Percentiles rank a stretch among this genome's conserved stretches.
Conservation (phyloP, 192 early-diverging fungal species). For the Rhizoclosmatium sp. region DNA sequence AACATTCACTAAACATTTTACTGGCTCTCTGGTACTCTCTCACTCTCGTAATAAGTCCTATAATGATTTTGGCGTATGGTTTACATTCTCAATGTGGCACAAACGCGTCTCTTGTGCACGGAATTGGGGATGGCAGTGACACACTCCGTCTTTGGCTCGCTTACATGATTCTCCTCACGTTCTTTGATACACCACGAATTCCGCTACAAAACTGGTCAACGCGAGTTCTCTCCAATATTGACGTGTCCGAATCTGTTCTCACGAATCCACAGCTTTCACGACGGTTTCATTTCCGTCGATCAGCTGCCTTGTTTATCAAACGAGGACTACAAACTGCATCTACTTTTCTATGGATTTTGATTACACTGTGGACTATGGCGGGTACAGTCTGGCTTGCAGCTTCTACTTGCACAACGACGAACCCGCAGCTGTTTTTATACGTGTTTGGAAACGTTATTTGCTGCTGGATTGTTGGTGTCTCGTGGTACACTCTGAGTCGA, state of each 20-base stretch:
- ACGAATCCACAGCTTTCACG: too few relatives aligned
- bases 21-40: conserved; percentile 12
- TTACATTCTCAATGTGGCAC: not conserved
- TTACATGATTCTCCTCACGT: conserved; percentile 18
- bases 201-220: not conserved
- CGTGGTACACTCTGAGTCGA: conserved; percentile 20
- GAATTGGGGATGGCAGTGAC: not conserved
- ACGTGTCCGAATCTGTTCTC: too few relatives aligned
- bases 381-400: conserved; percentile 21
- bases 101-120: not conserved
- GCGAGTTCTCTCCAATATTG: not conserved
- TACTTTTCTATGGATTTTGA: conserved; percentile 19
- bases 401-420: conserved; percentile 4
- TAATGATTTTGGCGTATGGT: not conserved
- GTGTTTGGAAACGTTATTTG: not conserved
- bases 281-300: too few relatives aligned
- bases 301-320: too few relatives aligned
- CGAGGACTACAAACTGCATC: not conserved
- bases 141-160: conserved; percentile 7
- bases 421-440: conserved; percentile 14
- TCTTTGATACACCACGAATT: conserved; percentile 13
- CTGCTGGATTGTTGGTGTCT: conserved; percentile 7
- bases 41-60: not conserved
- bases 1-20: not conserved
- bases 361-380: conserved; percentile 17